These are phyloP conservation scores for Malassezia vespertilionis DNA, from an alignment of 1,284 basidiomycete genomes.

Conservation along the genomic window DNA sequence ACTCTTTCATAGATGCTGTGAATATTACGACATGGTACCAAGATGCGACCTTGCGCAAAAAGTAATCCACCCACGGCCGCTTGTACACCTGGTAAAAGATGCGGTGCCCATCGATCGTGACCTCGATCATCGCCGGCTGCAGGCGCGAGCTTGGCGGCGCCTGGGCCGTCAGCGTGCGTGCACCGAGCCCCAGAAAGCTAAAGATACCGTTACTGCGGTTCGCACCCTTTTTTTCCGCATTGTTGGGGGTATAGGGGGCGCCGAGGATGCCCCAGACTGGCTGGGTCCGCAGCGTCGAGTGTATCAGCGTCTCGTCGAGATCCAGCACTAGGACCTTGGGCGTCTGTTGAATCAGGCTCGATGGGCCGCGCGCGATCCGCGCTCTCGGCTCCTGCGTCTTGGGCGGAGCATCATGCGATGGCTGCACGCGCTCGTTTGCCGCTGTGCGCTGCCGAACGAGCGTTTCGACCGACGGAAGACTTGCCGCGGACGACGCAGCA, in stretches of 20 bases:
- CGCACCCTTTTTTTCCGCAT: conserved; percentile 3
- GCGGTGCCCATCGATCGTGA: conserved; percentile 73
- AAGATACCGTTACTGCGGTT: conserved; percentile 17
- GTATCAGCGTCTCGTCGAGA: conserved; percentile 93
- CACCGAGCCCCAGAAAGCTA: conserved; percentile 33
- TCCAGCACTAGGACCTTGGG: conserved; percentile 57
- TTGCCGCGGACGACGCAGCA: neutral
- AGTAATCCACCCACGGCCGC: conserved; percentile 70
- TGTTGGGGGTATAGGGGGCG: neutral
- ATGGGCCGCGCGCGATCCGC: conserved; percentile 20
- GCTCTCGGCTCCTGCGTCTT: neutral
- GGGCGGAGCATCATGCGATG: no score
- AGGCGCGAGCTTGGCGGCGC: neutral
- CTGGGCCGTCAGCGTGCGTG: neutral
- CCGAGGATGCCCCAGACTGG: conserved; percentile 18
- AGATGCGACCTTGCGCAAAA: conserved; percentile 58
- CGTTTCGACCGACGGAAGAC: conserved; percentile 11
- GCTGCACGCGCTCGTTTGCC: neutral
- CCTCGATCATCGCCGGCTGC: conserved; percentile 79
- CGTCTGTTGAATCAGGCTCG: conserved; percentile 37
- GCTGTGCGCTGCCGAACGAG: conserved; percentile 9
- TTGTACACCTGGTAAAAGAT: conserved; percentile 98
- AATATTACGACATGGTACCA: conserved; percentile 99
- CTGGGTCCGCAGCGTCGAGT: conserved; percentile 73
- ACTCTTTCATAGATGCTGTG: conserved; percentile 96